Conservation (phyloP, 192 early-diverging fungal species). For the Pecoramyces ruminantium region DNA sequence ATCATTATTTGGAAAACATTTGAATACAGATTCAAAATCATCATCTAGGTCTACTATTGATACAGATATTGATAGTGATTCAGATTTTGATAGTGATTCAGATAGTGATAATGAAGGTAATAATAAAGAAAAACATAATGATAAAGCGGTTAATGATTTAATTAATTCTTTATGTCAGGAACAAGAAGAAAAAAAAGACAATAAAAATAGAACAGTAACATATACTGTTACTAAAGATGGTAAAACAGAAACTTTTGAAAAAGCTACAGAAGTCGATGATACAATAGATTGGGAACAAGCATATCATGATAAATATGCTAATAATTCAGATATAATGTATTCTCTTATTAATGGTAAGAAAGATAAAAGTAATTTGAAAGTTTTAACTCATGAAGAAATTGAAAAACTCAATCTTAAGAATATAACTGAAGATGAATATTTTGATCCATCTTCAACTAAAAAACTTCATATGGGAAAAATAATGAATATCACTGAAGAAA, state of each 20-base stretch:
- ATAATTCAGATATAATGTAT: not conserved
- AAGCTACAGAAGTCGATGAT: not conserved
- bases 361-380: not conserved
- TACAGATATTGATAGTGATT: not conserved
- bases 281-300: not conserved
- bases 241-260: not conserved
- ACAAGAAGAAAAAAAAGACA: not conserved
- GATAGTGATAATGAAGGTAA: not conserved
- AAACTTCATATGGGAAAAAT: too few species aligned
- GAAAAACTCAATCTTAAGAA: too few species aligned
- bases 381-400: too few species aligned
- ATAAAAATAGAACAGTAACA: too few species aligned
- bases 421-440: too few species aligned
- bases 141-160: too few species aligned
- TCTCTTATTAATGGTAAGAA: not conserved
- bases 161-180: not conserved
- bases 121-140: too few species aligned
- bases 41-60: not conserved
- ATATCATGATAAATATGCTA: not conserved
- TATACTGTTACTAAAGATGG: not conserved
- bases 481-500: too few species aligned
- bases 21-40: too few species aligned
- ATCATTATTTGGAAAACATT: too few species aligned
- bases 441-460: too few species aligned
- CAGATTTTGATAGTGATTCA: not conserved